Evolutionary conservation across 768 basidiomycete species (phyloP).

Genomic region (Rhizopogon rudus): DNA sequence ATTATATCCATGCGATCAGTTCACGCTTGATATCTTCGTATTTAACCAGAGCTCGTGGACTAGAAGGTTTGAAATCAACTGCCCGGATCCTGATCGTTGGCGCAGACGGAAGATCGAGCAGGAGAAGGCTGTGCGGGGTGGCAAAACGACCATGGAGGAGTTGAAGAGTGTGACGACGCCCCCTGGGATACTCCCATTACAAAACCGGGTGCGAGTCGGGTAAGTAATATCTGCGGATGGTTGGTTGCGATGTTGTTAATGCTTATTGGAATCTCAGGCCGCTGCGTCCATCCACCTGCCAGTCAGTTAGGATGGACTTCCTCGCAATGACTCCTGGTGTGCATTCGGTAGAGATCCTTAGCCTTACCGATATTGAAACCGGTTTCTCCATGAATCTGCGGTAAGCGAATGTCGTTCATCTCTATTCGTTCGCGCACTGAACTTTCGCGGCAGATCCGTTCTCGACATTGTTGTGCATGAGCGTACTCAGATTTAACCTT

Average conservation of each 20-base stretch:
- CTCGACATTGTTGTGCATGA: slow-evolving; percentile 76
- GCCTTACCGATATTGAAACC: slow-evolving; percentile 71
- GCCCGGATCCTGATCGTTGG: slow-evolving; percentile 50
- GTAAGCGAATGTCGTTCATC: slow-evolving; percentile 33
- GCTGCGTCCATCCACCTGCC: slow-evolving; percentile 74
- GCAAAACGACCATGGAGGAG: slow-evolving; percentile 19
- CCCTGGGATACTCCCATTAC: slow-evolving; percentile 69
- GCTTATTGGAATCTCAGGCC: slow-evolving; percentile 41
- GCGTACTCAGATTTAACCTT: slow-evolving; percentile 7
- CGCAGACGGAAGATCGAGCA: slow-evolving; percentile 32
- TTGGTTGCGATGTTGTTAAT: slow-evolving; percentile 1
- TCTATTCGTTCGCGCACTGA: neutral
- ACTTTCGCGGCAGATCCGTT: slow-evolving; percentile 46
- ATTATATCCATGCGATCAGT: slow-evolving; percentile 70
- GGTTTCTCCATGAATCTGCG: slow-evolving; percentile 69
- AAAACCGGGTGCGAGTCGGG: slow-evolving; percentile 78
- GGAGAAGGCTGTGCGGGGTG: slow-evolving; percentile 14
- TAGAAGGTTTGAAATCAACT: slow-evolving; percentile 72
- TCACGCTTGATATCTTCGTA: slow-evolving; percentile 83
- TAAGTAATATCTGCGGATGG: slow-evolving; percentile 32
- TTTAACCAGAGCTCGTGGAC: slow-evolving; percentile 78
- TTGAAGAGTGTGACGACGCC: slow-evolving; percentile 24
- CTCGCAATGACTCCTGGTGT: slow-evolving; percentile 77
- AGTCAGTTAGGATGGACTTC: slow-evolving; percentile 84
- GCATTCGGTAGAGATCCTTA: slow-evolving; percentile 67